Conservation (phyloP, 495 filamentous ascomycete species). For the Hypoxylon fragiforme region DNA sequence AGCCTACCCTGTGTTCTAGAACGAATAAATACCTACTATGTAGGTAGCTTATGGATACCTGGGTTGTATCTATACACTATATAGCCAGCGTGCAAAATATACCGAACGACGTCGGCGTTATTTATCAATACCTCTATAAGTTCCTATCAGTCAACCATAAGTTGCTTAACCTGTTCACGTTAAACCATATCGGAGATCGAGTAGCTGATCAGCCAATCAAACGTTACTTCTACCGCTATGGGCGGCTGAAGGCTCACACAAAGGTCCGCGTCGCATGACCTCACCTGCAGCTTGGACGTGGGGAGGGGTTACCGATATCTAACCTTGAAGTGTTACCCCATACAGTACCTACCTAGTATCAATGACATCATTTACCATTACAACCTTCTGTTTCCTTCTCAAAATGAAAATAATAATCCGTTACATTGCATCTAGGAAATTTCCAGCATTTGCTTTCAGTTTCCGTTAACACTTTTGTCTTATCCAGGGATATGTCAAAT, state of each 20-base stretch:
- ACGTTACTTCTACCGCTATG: constrained; percentile 1
- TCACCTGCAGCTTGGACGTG: constrained; percentile 16
- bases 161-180: too few species aligned
- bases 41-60: too few species aligned
- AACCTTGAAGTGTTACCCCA: constrained; percentile 2
- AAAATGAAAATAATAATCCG: neutral
- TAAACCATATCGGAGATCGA: too few species aligned
- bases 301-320: constrained; percentile 12
- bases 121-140: too few species aligned
- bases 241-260: constrained; percentile 2
- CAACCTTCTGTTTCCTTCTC: constrained; percentile 6
- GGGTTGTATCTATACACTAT: too few species aligned
- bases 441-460: constrained; percentile 25
- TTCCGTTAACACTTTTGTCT: constrained; percentile 8
- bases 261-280: constrained; percentile 20
- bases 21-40: too few species aligned
- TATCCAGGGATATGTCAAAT: too few species aligned
- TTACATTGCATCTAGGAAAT: constrained; percentile 12
- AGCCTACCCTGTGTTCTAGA: too few species aligned
- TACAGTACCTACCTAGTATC: constrained; percentile 17
- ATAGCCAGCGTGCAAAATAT: too few species aligned
- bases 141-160: too few species aligned
- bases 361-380: constrained; percentile 24
- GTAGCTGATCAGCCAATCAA: neutral
- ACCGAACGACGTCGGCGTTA: too few species aligned